Base-by-base conservation (phyloP, 2,329 filamentous ascomycete species). In the Exophiala oligosperma region DNA sequence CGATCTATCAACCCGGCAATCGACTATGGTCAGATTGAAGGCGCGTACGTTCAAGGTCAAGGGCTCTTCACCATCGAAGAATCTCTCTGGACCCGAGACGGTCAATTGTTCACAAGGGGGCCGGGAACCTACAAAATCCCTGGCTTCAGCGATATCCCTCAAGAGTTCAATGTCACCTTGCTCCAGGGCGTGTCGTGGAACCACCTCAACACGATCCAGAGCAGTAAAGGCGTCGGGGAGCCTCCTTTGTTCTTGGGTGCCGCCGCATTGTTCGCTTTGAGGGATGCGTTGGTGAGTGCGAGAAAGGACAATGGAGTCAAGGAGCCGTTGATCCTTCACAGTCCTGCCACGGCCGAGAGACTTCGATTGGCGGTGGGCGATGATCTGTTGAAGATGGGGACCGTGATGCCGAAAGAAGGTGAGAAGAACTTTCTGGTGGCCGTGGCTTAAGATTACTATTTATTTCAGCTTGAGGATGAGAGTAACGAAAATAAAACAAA, bases 151-250 rank as follows among this genome's bases (percentile, higher is more conserved):
- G 92, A 96, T 70, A 91, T 96, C 21, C 92, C 92, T 2, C 91
- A 96, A 71, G 82, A 84, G 37, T 92, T 95, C 76, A 94, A 95
- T 71, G 88, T 96, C n/a, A 84, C 81, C 41, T 78, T 96, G 66
- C 81, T 96, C 63, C 94, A 95, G 73, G 91, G 86, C 56, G 91
- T 95, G 1, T 84, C 89, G 69, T 96, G 92, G 92, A 86, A 92
- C 76, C 88, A 95, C 69, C 76, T 96, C 60, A 81, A 90, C 41
- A 95, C 91, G 0, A 94, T 96, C 64, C 90, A 95, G 78, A 81
- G 91, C 37, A 89, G 84, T 62, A 79, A 91, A 12, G 92, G 91
- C 43, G 89, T 95, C 7, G 91, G 87, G 21, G 85, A 90, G 71
- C 86, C 85, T 48, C 87, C 87, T 8, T 75, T 89, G 29, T 96